A percentile compares a stretch with the other conserved stretches of the same genome.
Conservation (phyloP, 495 filamentous ascomycete genomes). For the Extremus antarcticus region DNA sequence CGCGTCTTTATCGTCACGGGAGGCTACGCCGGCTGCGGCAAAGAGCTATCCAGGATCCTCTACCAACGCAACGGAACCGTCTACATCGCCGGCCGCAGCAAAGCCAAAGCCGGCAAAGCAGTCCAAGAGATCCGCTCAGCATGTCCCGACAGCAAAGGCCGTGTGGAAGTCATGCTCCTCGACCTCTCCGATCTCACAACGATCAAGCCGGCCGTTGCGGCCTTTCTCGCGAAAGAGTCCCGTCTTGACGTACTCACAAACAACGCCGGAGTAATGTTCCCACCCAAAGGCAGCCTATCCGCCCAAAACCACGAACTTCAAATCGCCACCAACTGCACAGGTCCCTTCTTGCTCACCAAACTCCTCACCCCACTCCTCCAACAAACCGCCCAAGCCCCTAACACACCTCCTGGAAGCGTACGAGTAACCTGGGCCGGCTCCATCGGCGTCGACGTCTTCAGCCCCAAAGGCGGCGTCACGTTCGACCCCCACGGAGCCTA, state of each 20-base stretch:
- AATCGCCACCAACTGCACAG: conserved; percentile 38
- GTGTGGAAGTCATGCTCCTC: conserved; percentile 32
- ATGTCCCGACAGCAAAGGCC: conserved; percentile 21
- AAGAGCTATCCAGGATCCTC: conserved; percentile 37
- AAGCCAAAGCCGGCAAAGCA: conserved; percentile 25
- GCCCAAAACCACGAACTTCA: conserved; percentile 35
- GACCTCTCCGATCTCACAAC: conserved; percentile 37
- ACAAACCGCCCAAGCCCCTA: conserved; percentile 24
- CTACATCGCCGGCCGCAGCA: conserved; percentile 42
- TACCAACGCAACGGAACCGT: conserved; percentile 39
- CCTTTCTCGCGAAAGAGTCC: conserved; percentile 33
- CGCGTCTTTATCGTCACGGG: conserved; percentile 40
- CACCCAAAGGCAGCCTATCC: conserved; percentile 29
- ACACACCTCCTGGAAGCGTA: conserved; percentile 21
- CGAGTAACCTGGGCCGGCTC: conserved; percentile 33
- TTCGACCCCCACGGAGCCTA: conserved; percentile 19
- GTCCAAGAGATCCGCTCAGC: conserved; percentile 28
- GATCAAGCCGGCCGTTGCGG: conserved; percentile 33
- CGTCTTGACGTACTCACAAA: conserved; percentile 40
- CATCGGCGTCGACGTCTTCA: conserved; percentile 11
- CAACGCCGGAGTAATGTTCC: conserved; percentile 40
- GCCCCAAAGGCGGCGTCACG: conserved; percentile 24
- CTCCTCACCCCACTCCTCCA: conserved; percentile 36
- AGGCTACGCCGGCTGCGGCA: conserved; percentile 38
- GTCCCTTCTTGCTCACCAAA: conserved; percentile 36